Percentiles rank a stretch among this genome's conserved stretches.
Evolutionary conservation across 192 early-diverging fungal genomes (phyloP).

Genomic region (Backusella luteola): DNA sequence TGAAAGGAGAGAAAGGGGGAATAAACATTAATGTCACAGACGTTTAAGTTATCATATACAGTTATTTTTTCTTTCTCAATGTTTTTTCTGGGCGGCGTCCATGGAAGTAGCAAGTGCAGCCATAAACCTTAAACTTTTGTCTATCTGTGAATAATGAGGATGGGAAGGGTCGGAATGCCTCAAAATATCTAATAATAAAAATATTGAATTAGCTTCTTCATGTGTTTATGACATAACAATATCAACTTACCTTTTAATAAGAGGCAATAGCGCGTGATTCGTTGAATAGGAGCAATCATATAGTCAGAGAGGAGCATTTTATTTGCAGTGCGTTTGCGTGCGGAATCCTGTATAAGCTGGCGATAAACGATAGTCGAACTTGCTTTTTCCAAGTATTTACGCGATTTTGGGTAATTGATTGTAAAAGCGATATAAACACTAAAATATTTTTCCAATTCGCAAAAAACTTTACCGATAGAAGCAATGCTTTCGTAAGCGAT

Average conservation of each 20-base stretch:
- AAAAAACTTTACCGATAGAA: constrained; percentile 28
- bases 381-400: constrained; percentile 15
- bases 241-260: constrained; percentile 48
- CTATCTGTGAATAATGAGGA: constrained; percentile 21
- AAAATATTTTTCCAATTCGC: constrained; percentile 25
- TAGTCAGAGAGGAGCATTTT: constrained; percentile 63
- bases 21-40: background rate
- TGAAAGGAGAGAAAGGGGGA: background rate
- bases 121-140: constrained; percentile 26
- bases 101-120: constrained; percentile 27
- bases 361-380: constrained; percentile 29
- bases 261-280: constrained; percentile 70
- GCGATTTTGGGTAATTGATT: constrained; percentile 26
- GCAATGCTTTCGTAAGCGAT: constrained; percentile 4
- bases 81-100: constrained; percentile 20
- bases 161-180: constrained; percentile 28
- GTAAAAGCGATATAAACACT: constrained; percentile 32
- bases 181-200: constrained; percentile 22
- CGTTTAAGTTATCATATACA: background rate
- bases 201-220: background rate
- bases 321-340: constrained; percentile 37
- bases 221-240: background rate
- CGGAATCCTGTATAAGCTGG: constrained; percentile 35
- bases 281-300: constrained; percentile 75
- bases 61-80: background rate